Evolutionary conservation across 2,329 filamentous ascomycete genomes (phyloP).

Genomic region (Penicillium digitatum): DNA sequence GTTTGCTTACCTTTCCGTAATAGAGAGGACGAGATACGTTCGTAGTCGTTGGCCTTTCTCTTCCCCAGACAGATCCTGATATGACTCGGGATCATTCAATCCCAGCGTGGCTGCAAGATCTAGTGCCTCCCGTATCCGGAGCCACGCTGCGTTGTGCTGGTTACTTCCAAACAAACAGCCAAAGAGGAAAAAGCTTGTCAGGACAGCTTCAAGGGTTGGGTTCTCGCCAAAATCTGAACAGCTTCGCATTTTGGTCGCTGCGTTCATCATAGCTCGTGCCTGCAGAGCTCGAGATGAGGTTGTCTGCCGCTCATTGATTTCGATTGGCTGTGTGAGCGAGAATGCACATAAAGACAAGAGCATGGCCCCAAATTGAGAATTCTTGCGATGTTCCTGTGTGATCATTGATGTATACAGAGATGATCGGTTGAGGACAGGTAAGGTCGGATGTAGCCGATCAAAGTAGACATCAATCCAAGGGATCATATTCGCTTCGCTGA

Average conservation of each 20-base stretch:
- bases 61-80: conserved; percentile 35
- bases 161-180: conserved; percentile 68
- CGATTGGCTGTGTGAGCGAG: conserved; percentile 44
- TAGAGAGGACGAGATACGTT: conserved; percentile 37
- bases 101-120: conserved; percentile 42
- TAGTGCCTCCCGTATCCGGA: conserved; percentile 66
- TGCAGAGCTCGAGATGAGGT: conserved; percentile 36
- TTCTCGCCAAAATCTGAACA: conserved; percentile 42
- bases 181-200: conserved; percentile 74
- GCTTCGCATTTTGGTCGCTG: conserved; percentile 44
- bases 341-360: conserved; percentile 43
- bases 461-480: conserved; percentile 46
- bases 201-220: conserved; percentile 43
- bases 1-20: conserved; percentile 32
- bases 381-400: conserved; percentile 42
- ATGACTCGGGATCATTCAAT: conserved; percentile 40
- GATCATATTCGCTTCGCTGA: conserved; percentile 42
- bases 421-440: conserved; percentile 42
- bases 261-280: conserved; percentile 42
- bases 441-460: conserved; percentile 43
- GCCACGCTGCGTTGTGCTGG: conserved; percentile 73
- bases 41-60: conserved; percentile 40
- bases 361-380: conserved; percentile 45
- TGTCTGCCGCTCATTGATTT: conserved; percentile 41
- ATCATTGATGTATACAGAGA: conserved; percentile 43